These are phyloP conservation scores for Chiua virens DNA, from an alignment of 768 basidiomycete species.

Conservation along the genomic window DNA sequence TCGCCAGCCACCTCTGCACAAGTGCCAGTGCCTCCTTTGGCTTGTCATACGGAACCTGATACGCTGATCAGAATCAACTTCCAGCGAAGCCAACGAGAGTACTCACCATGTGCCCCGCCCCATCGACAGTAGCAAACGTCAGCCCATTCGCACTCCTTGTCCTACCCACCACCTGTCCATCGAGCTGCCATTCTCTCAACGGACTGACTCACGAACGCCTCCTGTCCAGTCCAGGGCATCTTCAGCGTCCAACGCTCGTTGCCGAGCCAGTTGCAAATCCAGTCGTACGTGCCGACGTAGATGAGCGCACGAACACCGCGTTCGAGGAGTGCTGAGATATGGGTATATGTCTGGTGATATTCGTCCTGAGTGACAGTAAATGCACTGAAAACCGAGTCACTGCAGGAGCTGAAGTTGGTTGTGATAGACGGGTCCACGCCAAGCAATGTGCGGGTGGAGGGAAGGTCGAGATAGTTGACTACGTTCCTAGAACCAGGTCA, in stretches of 20 bases:
- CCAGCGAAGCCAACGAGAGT: background rate
- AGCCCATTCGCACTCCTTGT: conserved; percentile 59
- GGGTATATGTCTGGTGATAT: conserved; percentile 29
- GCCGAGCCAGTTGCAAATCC: conserved; percentile 79
- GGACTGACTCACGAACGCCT: conserved; percentile 46
- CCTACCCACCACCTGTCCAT: conserved; percentile 48
- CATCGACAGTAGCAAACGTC: conserved; percentile 64
- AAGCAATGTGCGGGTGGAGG: conserved; percentile 50
- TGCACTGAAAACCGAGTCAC: conserved; percentile 42
- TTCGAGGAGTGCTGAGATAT: conserved; percentile 59
- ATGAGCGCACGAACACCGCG: conserved; percentile 73
- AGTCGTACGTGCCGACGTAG: conserved; percentile 75
- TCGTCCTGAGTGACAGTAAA: conserved; percentile 50
- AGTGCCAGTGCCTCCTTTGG: conserved; percentile 53
- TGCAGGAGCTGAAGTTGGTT: conserved; percentile 42
- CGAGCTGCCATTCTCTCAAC: conserved; percentile 60
- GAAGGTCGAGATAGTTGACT: conserved; percentile 57
- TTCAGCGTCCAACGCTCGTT: conserved; percentile 76
- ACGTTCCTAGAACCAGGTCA: conserved; percentile 46
- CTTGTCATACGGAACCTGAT: conserved; percentile 62
- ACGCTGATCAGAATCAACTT: background rate
- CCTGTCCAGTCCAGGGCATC: conserved; percentile 69
- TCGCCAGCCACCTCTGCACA: conserved; percentile 48
- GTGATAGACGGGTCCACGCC: conserved; percentile 57
- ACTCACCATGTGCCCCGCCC: conserved; percentile 76